These are phyloP conservation scores for Podosphaera fusca DNA, from an alignment of 2,329 filamentous ascomycete genomes.

Conservation along the genomic window DNA sequence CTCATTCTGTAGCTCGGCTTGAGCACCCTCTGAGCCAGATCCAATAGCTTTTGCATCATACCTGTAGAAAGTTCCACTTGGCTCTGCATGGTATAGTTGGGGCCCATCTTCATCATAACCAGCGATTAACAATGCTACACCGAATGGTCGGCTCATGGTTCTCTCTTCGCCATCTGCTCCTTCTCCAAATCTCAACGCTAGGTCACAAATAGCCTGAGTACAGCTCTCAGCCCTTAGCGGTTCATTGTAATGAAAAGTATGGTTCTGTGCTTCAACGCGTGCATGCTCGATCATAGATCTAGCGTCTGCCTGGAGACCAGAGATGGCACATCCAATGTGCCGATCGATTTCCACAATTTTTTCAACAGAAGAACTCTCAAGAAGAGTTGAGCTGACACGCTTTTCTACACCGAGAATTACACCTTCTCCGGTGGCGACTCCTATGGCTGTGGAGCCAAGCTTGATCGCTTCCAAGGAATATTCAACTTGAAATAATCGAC, in stretches of 20 bases:
- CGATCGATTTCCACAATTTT: constrained; percentile 99
- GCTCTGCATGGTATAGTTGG: constrained; percentile 92
- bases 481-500: constrained; percentile 99
- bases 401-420: constrained; percentile 97
- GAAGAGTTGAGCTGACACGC: constrained; percentile 89
- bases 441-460: constrained; percentile 93
- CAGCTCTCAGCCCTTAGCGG: constrained; percentile 86
- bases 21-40: constrained; percentile 87
- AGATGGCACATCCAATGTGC: constrained; percentile 98
- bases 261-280: constrained; percentile 89
- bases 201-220: constrained; percentile 94
- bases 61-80: constrained; percentile 92
- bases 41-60: constrained; percentile 99
- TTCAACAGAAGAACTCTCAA: constrained; percentile 93
- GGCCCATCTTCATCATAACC: constrained; percentile 95
- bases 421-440: constrained; percentile 83
- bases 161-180: constrained; percentile 94
- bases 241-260: constrained; percentile 96
- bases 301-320: constrained; percentile 87
- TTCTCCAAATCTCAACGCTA: constrained; percentile 90
- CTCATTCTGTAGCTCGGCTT: constrained; percentile 94
- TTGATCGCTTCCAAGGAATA: constrained; percentile 99
- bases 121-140: constrained; percentile 86
- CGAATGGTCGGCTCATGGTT: constrained; percentile 94
- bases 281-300: constrained; percentile 97